Evolutionary conservation across 805 yeast genomes (phyloP).

Genomic region (Grigorovia jiainica): DNA sequence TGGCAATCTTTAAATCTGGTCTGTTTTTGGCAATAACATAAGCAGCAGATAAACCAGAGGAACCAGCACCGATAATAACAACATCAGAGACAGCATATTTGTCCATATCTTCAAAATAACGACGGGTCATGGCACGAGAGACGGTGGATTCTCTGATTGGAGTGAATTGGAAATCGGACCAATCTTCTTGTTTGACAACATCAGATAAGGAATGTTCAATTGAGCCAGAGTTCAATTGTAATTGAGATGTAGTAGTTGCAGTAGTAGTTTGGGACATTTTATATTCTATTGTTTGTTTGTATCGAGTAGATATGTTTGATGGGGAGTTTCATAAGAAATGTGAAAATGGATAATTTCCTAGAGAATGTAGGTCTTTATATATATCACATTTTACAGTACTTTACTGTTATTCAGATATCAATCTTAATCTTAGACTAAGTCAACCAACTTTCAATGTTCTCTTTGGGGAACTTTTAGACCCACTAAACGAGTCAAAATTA

Average conservation of each 20-base stretch:
- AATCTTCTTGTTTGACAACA: slow-evolving; percentile 34
- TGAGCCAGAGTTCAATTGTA: slow-evolving; percentile 5
- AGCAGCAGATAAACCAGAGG: slow-evolving; percentile 71
- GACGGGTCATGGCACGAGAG: slow-evolving; percentile 68
- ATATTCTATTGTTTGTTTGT: neutral
- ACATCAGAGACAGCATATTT: slow-evolving; percentile 67
- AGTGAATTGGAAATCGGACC: slow-evolving; percentile 59
- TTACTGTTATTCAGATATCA: too few relatives aligned
- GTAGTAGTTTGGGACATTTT: slow-evolving; percentile 10
- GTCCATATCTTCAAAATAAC: slow-evolving; percentile 66
- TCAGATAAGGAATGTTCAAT: slow-evolving; percentile 24
- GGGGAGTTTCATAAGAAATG: too few relatives aligned
- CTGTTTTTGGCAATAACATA: slow-evolving; percentile 61
- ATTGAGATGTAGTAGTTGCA: slow-evolving; percentile 7
- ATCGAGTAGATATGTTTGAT: too few relatives aligned
- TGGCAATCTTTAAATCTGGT: slow-evolving; percentile 67
- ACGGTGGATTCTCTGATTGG: slow-evolving; percentile 74
- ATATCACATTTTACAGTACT: too few relatives aligned
- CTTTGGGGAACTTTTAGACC: too few relatives aligned
- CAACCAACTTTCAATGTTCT: too few relatives aligned
- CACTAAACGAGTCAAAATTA: too few relatives aligned
- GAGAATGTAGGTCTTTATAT: too few relatives aligned
- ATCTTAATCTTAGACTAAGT: too few relatives aligned
- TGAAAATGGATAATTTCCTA: too few relatives aligned
- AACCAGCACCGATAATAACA: slow-evolving; percentile 71